These are phyloP conservation scores for Beauveria varroae DNA, from an alignment of 2,329 filamentous ascomycete species.

Conservation along the genomic window DNA sequence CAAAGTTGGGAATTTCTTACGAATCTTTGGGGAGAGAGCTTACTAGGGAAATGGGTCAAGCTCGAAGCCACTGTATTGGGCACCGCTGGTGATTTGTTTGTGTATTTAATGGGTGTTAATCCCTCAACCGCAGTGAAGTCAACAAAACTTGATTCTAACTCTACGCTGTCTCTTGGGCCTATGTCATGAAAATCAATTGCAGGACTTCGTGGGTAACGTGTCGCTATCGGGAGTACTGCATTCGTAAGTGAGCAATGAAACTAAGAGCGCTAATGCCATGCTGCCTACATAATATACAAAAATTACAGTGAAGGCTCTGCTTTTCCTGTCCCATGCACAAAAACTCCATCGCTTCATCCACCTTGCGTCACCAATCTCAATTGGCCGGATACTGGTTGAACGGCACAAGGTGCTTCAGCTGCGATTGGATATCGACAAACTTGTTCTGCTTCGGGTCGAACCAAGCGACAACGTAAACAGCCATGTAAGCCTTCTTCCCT, in stretches of 20 bases:
- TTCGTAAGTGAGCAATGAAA: neutral
- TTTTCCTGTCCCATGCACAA: too few species aligned
- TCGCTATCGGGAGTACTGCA: neutral
- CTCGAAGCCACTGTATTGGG: neutral
- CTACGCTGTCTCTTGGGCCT: neutral
- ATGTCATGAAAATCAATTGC: neutral
- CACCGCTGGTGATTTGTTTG: neutral
- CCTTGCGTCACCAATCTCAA: neutral
- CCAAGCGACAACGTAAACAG: constrained; percentile 44
- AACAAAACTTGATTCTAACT: neutral
- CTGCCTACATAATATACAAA: constrained; percentile 5
- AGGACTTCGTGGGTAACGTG: neutral
- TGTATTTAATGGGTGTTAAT: neutral
- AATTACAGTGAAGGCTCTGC: neutral
- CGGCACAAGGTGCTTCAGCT: constrained; percentile 36
- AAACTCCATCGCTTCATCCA: neutral
- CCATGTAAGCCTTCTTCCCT: constrained; percentile 36
- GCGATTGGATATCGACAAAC: constrained; percentile 34
- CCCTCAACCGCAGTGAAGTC: neutral
- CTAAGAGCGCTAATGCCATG: constrained; percentile 6
- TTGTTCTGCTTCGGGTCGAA: constrained; percentile 48
- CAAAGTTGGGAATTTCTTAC: neutral
- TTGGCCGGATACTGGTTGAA: constrained; percentile 27
- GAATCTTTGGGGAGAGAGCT: neutral
- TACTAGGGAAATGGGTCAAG: neutral